Evolutionary conservation across 768 basidiomycete genomes (phyloP).

Genomic region (Podaxis rugospora): DNA sequence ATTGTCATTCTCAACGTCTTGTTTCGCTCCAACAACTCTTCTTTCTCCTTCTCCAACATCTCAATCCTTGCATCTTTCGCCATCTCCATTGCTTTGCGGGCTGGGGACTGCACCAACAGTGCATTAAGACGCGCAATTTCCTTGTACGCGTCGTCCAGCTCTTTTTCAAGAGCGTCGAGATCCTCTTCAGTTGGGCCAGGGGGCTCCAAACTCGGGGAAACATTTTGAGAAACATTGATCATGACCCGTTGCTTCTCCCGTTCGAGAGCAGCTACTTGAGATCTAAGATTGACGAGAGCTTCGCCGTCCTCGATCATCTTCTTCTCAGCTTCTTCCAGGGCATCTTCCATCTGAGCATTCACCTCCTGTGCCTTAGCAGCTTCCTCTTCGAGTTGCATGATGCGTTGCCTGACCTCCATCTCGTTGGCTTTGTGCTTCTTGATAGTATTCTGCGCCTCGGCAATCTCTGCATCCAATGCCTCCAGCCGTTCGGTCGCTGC

Average conservation of each 20-base stretch:
- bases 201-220: constrained; percentile 1
- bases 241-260: constrained; percentile 42
- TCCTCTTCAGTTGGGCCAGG: constrained; percentile 47
- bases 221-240: constrained; percentile 14
- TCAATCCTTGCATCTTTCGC: constrained; percentile 75
- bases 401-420: constrained; percentile 38
- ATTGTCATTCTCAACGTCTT: constrained; percentile 49
- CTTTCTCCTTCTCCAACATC: constrained; percentile 71
- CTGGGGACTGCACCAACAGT: constrained; percentile 66
- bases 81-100: constrained; percentile 71
- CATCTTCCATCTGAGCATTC: constrained; percentile 67
- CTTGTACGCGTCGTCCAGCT: constrained; percentile 71
- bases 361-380: constrained; percentile 49
- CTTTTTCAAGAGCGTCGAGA: constrained; percentile 62
- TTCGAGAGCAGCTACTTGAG: constrained; percentile 50
- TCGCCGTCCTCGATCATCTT: constrained; percentile 65
- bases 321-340: constrained; percentile 68
- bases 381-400: constrained; percentile 50
- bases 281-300: constrained; percentile 43
- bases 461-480: constrained; percentile 52
- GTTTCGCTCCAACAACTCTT: constrained; percentile 70
- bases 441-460: constrained; percentile 31
- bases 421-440: constrained; percentile 30
- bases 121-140: constrained; percentile 71
- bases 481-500: constrained; percentile 49